Evolutionary conservation across 306 rosid species (phyloP).

Genomic region (Cicer judaicum): DNA sequence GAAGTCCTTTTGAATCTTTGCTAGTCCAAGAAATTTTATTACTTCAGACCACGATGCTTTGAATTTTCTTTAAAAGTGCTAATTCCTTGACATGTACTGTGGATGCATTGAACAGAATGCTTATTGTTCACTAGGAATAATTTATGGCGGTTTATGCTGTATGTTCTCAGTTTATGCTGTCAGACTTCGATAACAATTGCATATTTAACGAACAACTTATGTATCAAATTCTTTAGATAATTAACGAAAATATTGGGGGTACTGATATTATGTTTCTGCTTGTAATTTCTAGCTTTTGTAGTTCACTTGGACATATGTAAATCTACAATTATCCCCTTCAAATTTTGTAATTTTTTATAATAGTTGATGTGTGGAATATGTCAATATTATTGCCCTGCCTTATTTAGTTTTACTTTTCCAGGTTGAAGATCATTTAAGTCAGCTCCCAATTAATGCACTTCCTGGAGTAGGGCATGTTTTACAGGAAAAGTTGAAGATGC

Average conservation of each 20-base stretch:
- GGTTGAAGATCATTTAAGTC: slow-evolving; percentile 77
- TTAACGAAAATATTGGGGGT: slow-evolving; percentile 29
- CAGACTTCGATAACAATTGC: neutral
- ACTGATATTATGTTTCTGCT: slow-evolving; percentile 15
- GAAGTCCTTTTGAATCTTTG: slow-evolving; percentile 18
- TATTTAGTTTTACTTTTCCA: slow-evolving; percentile 46
- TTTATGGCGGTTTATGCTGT: slow-evolving; percentile 24
- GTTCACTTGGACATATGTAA: slow-evolving; percentile 33
- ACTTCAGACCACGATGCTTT: slow-evolving; percentile 29
- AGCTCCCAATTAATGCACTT: slow-evolving; percentile 78
- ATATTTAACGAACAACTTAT: slow-evolving; percentile 23
- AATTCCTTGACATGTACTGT: slow-evolving; percentile 29
- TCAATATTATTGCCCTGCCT: slow-evolving; percentile 36
- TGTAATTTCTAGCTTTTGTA: slow-evolving; percentile 31
- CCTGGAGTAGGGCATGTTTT: slow-evolving; percentile 88
- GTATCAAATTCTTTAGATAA: neutral
- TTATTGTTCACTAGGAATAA: slow-evolving; percentile 9
- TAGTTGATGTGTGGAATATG: slow-evolving; percentile 35
- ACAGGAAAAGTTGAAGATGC: slow-evolving; percentile 80
- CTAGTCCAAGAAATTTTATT: slow-evolving; percentile 9
- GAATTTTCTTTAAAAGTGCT: slow-evolving; percentile 27
- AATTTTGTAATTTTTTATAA: slow-evolving; percentile 34
- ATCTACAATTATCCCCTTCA: slow-evolving; percentile 2
- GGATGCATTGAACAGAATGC: slow-evolving; percentile 20
- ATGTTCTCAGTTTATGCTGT: slow-evolving; percentile 18